Evolutionary conservation across 2,329 filamentous ascomycete genomes (phyloP).

Genomic region (Colletotrichum gigasporum): DNA sequence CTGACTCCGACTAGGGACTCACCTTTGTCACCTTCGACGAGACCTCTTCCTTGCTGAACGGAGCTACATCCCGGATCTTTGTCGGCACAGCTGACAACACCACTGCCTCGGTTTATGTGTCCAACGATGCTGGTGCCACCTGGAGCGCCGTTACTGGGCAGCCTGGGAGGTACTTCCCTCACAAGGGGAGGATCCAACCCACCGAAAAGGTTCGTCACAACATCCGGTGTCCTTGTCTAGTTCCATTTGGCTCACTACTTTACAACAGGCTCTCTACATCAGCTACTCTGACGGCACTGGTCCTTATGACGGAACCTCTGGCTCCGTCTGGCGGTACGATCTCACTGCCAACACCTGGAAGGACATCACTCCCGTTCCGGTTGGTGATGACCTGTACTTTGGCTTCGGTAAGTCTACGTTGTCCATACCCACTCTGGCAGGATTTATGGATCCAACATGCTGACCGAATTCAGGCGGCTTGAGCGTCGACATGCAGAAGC

Average conservation of each 20-base stretch:
- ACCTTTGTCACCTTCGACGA: constrained; percentile 65
- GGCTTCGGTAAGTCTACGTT: constrained; percentile 59
- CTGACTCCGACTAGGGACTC: constrained; percentile 54
- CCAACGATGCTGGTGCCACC: constrained; percentile 61
- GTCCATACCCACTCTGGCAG: fast-evolving
- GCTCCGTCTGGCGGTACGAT: constrained; percentile 65
- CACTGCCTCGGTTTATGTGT: constrained; percentile 63
- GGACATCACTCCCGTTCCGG: constrained; percentile 63
- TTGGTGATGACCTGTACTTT: constrained; percentile 54
- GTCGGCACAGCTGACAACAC: constrained; percentile 63
- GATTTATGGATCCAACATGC: neutral
- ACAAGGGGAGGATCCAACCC: constrained; percentile 62
- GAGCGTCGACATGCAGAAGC: constrained; percentile 60
- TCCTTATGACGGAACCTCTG: constrained; percentile 64
- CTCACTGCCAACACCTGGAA: constrained; percentile 58
- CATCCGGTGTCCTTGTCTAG: no score
- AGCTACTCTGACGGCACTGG: constrained; percentile 65
- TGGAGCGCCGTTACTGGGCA: constrained; percentile 61
- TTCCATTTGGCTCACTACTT: constrained; percentile 64
- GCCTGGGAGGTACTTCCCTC: constrained; percentile 60
- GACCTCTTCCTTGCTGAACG: constrained; percentile 54
- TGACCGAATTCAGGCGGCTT: constrained; percentile 46
- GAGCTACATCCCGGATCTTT: constrained; percentile 65
- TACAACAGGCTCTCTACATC: constrained; percentile 54
- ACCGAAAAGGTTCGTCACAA: constrained; percentile 62